Conservation (phyloP, 805 yeast species). For the Metschnikowia henanensis region DNA sequence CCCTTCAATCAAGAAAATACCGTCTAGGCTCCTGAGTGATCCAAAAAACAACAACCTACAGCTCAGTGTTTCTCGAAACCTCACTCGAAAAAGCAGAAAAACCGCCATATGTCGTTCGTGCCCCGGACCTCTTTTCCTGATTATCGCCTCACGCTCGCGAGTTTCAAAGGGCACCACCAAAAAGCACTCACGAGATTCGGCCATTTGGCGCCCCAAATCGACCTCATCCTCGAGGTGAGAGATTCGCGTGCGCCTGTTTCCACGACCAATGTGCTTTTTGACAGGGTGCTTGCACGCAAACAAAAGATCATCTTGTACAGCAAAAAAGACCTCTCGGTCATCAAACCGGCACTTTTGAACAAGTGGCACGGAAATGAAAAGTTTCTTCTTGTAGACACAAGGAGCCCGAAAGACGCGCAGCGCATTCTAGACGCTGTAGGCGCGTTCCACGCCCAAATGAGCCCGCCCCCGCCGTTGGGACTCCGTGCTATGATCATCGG, state of each 20-base stretch:
- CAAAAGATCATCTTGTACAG: constrained; percentile 70
- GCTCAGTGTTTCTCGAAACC: no score
- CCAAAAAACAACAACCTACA: no score
- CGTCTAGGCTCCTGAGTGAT: no score
- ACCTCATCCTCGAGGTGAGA: constrained; percentile 78
- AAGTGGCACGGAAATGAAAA: constrained; percentile 38
- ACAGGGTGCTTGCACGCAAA: constrained; percentile 56
- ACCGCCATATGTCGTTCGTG: constrained; percentile 51
- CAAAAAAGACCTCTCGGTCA: constrained; percentile 62
- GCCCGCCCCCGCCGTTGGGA: constrained; percentile 83
- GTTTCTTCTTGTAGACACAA: constrained; percentile 56
- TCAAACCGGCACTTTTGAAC: constrained; percentile 35
- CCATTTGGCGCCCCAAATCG: constrained; percentile 74
- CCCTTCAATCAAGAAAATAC: no score
- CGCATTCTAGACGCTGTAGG: constrained; percentile 51
- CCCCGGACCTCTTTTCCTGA: constrained; percentile 78
- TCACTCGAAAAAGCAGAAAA: no score
- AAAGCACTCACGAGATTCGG: constrained; percentile 70
- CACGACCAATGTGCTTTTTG: constrained; percentile 78
- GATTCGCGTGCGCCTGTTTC: constrained; percentile 90
- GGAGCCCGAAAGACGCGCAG: constrained; percentile 49
- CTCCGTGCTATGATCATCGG: constrained; percentile 77
- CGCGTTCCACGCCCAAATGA: constrained; percentile 43
- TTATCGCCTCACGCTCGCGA: constrained; percentile 66
- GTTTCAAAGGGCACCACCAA: constrained; percentile 89